Conservation (phyloP, 768 basidiomycete species). For the Paxillus involutus region DNA sequence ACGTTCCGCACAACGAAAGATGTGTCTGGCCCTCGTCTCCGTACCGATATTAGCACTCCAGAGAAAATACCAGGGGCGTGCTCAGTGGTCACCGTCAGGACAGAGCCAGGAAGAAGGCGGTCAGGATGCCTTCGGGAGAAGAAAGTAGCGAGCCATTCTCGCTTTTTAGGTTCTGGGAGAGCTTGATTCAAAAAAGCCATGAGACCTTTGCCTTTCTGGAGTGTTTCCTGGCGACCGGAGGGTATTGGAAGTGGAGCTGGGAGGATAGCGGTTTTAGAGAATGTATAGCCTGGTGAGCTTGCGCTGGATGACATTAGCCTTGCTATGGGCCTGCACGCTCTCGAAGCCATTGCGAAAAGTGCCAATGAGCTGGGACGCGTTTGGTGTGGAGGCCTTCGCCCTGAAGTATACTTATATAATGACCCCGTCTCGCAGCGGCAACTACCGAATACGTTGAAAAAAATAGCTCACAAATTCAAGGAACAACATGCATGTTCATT, state of each 20-base stretch:
- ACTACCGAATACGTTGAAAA: slow-evolving; percentile 18
- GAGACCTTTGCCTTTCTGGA: slow-evolving; percentile 71
- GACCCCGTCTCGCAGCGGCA: not conserved
- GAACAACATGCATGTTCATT: slow-evolving; percentile 16
- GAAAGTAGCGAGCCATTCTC: slow-evolving; percentile 60
- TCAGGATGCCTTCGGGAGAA: slow-evolving; percentile 72
- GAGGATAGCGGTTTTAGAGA: slow-evolving; percentile 66
- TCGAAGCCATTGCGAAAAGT: slow-evolving; percentile 7
- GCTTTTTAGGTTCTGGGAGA: slow-evolving; percentile 67
- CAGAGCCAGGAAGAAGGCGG: slow-evolving; percentile 79
- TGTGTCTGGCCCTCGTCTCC: slow-evolving; percentile 82
- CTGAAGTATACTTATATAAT: too few relatives aligned
- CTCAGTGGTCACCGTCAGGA: slow-evolving; percentile 74
- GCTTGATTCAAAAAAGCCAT: slow-evolving; percentile 72
- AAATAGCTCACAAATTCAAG: not conserved
- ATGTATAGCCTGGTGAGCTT: slow-evolving; percentile 51
- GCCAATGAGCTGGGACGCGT: not conserved
- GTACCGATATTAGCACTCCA: slow-evolving; percentile 82
- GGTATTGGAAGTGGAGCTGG: slow-evolving; percentile 44
- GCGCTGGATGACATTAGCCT: slow-evolving; percentile 27
- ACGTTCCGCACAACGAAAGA: slow-evolving; percentile 90
- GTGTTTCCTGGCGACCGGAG: slow-evolving; percentile 37
- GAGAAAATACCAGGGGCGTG: slow-evolving; percentile 84
- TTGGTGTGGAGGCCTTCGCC: not conserved
- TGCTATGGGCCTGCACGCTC: slow-evolving; percentile 9